A percentile compares a stretch with the other conserved stretches of the same genome.
Evolutionary conservation across 805 yeast species (phyloP).

Genomic region (Cyberlindnera bimundalis): DNA sequence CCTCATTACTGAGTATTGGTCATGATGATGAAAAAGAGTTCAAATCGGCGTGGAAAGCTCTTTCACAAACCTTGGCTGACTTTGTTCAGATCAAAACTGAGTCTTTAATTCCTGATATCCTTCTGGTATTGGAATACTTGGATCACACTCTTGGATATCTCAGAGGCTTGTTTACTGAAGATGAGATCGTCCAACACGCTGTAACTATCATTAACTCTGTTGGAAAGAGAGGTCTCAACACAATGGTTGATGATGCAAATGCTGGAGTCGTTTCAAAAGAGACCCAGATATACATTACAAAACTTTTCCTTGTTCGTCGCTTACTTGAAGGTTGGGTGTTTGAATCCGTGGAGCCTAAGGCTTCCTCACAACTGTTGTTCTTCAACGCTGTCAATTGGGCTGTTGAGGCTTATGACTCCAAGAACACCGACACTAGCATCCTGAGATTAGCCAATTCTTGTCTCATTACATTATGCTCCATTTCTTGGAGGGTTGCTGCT

Average conservation of each 20-base stretch:
- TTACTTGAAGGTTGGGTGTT: conserved; percentile 39
- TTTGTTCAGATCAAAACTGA: conserved; percentile 49
- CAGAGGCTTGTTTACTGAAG: conserved; percentile 36
- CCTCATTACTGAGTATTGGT: conserved; percentile 32
- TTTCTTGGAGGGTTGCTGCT: conserved; percentile 35
- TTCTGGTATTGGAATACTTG: conserved; percentile 55
- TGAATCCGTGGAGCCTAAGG: conserved; percentile 26
- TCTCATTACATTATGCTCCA: conserved; percentile 45
- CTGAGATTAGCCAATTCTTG: conserved; percentile 62
- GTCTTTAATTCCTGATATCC: conserved; percentile 55
- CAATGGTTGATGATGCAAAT: conserved; percentile 30
- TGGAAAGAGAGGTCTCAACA: conserved; percentile 48
- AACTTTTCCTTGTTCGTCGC: conserved; percentile 59
- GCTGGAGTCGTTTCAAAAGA: conserved; percentile 27
- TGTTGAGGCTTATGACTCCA: conserved; percentile 47
- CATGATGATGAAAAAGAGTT: conserved; percentile 23
- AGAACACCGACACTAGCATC: conserved; percentile 49
- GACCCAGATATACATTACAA: conserved; percentile 54
- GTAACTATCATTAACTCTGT: conserved; percentile 48
- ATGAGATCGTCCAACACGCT: conserved; percentile 39
- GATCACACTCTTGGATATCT: conserved; percentile 51
- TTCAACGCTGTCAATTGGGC: conserved; percentile 51
- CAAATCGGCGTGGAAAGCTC: conserved; percentile 28
- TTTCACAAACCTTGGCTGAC: conserved; percentile 33
- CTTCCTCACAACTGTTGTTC: conserved; percentile 43